phyloP scores from a whole-genome alignment of 1,284 basidiomycete species.

The Leccinum angustisporum region DNA sequence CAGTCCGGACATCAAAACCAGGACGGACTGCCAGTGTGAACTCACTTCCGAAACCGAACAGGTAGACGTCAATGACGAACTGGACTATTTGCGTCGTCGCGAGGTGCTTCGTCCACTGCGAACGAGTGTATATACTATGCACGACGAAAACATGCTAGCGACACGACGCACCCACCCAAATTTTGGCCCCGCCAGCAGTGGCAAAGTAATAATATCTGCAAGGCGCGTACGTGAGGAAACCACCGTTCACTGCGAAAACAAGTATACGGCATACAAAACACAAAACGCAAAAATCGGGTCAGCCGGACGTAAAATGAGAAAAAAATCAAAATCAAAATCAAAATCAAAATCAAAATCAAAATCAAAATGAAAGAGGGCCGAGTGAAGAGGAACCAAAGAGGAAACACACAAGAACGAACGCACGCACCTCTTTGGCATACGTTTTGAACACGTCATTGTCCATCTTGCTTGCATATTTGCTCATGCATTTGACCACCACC shows the following conservation, averaged over 20 bases:
- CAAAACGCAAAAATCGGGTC: neutral
- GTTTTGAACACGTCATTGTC: slow-evolving; percentile 91
- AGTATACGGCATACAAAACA: slow-evolving; percentile 54
- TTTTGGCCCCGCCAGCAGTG: slow-evolving; percentile 88
- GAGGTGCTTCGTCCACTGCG: slow-evolving; percentile 92
- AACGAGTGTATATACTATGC: slow-evolving; percentile 7
- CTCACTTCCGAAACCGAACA: slow-evolving; percentile 90
- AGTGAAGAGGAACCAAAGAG: slow-evolving; percentile 1
- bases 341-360: neutral
- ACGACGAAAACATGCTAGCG: neutral
- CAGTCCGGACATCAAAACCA: neutral
- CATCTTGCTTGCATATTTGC: slow-evolving; percentile 81
- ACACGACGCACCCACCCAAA: slow-evolving; percentile 68
- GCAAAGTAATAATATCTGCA: slow-evolving; percentile 93
- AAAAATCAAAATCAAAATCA: too few relatives aligned
- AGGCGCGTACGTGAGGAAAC: slow-evolving; percentile 4
- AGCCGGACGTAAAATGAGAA: neutral
- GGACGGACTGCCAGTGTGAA: slow-evolving; percentile 23
- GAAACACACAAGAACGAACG: neutral
- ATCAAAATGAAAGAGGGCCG: neutral
- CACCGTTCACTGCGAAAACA: neutral
- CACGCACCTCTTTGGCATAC: slow-evolving; percentile 87
- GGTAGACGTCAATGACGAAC: slow-evolving; percentile 85
- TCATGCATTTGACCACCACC: slow-evolving; percentile 90
- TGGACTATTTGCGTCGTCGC: slow-evolving; percentile 94